These are phyloP conservation scores for Cyathus striatus DNA, from an alignment of 768 basidiomycete genomes.

Conservation along the genomic window DNA sequence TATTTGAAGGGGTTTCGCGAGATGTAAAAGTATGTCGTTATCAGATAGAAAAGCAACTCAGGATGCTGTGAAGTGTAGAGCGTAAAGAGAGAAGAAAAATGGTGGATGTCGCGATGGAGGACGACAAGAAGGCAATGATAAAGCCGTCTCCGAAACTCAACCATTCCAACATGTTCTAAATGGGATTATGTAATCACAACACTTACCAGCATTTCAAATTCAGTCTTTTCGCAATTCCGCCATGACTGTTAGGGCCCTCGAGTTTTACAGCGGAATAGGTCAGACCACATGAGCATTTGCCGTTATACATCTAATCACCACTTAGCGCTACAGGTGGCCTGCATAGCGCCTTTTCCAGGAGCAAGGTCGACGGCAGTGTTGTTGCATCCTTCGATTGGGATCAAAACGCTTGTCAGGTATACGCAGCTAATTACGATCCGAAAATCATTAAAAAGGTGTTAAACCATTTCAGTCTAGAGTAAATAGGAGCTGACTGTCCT, in stretches of 20 bases:
- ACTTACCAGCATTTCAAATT: no score
- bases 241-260: constrained; percentile 35
- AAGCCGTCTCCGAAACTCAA: neutral
- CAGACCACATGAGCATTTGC: no score
- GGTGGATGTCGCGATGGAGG: neutral
- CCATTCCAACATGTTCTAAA: neutral
- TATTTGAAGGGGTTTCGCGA: no score
- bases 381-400: constrained; percentile 83
- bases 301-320: no score
- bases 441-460: constrained; percentile 46
- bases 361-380: constrained; percentile 38
- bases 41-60: no score
- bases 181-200: neutral
- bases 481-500: constrained; percentile 1
- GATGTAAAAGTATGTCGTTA: no score
- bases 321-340: constrained; percentile 64
- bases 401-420: constrained; percentile 66
- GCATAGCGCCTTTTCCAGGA: constrained; percentile 59
- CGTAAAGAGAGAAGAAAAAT: neutral
- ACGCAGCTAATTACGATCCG: constrained; percentile 52
- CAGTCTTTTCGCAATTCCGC: no score
- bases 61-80: neutral
- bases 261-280: constrained; percentile 86
- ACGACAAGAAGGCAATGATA: neutral
- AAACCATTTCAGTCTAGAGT: constrained; percentile 3